These are phyloP conservation scores for Podaxis rugospora DNA, from an alignment of 768 basidiomycete species.

Conservation along the genomic window DNA sequence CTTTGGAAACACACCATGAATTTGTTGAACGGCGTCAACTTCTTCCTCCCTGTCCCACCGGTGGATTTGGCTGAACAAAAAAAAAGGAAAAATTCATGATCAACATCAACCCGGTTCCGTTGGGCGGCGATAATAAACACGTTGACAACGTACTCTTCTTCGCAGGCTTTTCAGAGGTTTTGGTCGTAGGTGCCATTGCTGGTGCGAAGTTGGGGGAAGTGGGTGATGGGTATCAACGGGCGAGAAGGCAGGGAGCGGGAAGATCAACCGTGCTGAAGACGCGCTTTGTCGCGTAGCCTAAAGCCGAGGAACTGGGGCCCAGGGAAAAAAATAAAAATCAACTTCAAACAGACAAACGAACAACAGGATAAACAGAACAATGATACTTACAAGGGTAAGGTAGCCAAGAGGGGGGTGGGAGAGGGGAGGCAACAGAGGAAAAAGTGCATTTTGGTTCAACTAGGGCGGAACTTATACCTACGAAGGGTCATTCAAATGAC, in stretches of 20 bases:
- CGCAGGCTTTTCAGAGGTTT: slow-evolving; percentile 41
- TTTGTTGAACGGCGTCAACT: slow-evolving; percentile 73
- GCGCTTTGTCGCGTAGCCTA: slow-evolving; percentile 21
- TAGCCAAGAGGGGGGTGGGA: slow-evolving; percentile 12
- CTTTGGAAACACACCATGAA: slow-evolving; percentile 44
- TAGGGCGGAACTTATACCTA: slow-evolving; percentile 58
- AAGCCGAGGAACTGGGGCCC: slow-evolving; percentile 7
- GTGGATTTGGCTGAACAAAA: slow-evolving; percentile 44
- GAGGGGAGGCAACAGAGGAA: slow-evolving; percentile 31
- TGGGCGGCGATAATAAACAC: not conserved
- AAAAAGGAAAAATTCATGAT: slow-evolving; percentile 14
- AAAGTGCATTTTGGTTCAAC: slow-evolving; percentile 46
- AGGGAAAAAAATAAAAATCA: slow-evolving; percentile 13
- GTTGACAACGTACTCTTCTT: slow-evolving; percentile 48
- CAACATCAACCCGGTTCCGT: slow-evolving; percentile 14
- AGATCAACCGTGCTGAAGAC: slow-evolving; percentile 15
- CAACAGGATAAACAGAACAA: slow-evolving; percentile 9
- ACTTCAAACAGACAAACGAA: slow-evolving; percentile 4
- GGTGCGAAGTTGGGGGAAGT: slow-evolving; percentile 1
- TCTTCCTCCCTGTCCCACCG: slow-evolving; percentile 49
- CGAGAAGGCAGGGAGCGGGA: not conserved
- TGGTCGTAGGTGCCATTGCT: slow-evolving; percentile 42
- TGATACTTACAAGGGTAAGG: slow-evolving; percentile 7
- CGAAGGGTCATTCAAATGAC: slow-evolving; percentile 38
- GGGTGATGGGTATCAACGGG: slow-evolving; percentile 5